Conservation (phyloP, 441 rosid species). For the Flueggea neowawraea region DNA sequence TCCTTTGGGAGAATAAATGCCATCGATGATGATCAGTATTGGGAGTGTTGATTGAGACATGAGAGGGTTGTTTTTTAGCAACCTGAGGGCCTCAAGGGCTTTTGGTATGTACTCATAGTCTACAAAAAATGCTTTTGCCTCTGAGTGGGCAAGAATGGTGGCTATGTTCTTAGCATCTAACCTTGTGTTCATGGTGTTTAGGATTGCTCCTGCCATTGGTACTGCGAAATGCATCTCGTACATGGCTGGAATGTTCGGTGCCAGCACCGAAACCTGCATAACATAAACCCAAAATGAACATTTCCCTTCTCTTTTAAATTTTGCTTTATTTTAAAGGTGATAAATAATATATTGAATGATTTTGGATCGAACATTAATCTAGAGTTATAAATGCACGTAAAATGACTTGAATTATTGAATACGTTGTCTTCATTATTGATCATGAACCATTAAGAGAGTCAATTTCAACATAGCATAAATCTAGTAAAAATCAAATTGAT, state of each 20-base stretch:
- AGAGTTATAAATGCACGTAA: no score
- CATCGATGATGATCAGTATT: background rate
- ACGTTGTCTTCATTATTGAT: no score
- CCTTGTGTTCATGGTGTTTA: conserved; percentile 9
- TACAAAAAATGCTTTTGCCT: conserved; percentile 5
- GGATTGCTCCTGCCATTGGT: conserved; percentile 26
- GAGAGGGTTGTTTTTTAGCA: background rate
- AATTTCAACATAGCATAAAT: no score
- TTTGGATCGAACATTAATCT: no score
- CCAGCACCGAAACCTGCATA: conserved; percentile 7
- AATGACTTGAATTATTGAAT: no score
- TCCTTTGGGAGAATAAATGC: background rate
- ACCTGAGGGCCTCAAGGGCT: conserved; percentile 1
- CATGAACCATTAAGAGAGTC: no score
- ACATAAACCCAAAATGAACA: background rate
- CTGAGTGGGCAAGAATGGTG: conserved; percentile 9
- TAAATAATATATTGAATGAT: no score
- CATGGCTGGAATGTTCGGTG: conserved; percentile 10
- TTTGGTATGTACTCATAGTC: background rate
- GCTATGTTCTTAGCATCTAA: conserved; percentile 1
- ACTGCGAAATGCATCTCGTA: conserved; percentile 19
- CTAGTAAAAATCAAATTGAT: no score
- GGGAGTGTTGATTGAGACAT: background rate
- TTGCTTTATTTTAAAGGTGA: no score
- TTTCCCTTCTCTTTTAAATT: no score